phyloP scores from a whole-genome alignment of 176 grass and related monocot species.

The Hyparrhenia diplandra region DNA sequence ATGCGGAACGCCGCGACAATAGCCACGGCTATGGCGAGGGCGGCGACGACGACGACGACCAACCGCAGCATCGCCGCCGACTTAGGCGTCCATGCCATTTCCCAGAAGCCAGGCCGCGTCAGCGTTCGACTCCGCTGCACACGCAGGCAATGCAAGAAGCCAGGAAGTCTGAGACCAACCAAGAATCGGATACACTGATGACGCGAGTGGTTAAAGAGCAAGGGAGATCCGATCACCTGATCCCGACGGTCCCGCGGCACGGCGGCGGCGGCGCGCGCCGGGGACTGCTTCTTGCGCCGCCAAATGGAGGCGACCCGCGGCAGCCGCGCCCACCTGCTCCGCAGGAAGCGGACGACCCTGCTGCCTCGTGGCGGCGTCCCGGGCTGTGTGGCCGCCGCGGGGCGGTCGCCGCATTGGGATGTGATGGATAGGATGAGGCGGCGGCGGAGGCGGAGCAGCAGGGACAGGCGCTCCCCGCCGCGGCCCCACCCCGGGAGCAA shows the following conservation, averaged over 20 bases:
- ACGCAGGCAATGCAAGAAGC: neutral
- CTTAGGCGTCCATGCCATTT: neutral
- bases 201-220: neutral
- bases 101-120: neutral
- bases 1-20: neutral
- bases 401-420: slow-evolving; percentile 9
- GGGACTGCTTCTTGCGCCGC: slow-evolving; percentile 23
- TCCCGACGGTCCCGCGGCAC: neutral
- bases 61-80: neutral
- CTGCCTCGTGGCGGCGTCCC: neutral
- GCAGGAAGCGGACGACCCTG: slow-evolving; percentile 17
- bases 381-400: neutral
- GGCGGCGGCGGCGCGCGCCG: neutral
- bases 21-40: neutral
- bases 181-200: too few species aligned
- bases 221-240: neutral
- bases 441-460: slow-evolving; percentile 66
- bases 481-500: slow-evolving; percentile 52
- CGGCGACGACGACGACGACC: neutral
- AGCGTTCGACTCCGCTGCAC: neutral
- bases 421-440: slow-evolving; percentile 30
- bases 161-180: neutral
- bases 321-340: neutral
- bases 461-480: slow-evolving; percentile 57
- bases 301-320: neutral